Conservation (phyloP, 208 protist genomes). For the Phytomonas sp. region DNA sequence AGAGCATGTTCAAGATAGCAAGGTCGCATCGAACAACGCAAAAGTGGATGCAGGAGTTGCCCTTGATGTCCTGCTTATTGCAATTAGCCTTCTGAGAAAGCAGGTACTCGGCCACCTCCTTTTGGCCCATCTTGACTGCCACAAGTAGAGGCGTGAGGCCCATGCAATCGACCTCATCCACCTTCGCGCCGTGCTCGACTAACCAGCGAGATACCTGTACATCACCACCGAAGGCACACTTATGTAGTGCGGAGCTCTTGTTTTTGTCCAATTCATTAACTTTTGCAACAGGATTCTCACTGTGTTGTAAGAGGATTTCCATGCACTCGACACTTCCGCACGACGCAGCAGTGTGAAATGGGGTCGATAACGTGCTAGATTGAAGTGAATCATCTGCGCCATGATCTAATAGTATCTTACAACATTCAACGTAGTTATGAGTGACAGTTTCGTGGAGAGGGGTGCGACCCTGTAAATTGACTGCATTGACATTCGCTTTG, state of each 20-base stretch:
- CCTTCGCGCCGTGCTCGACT: slow-evolving; percentile 76
- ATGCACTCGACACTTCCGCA: slow-evolving; percentile 87
- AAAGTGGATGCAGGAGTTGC: slow-evolving; percentile 80
- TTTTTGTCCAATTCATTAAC: slow-evolving; percentile 85
- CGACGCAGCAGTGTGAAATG: slow-evolving; percentile 84
- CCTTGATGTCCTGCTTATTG: slow-evolving; percentile 59
- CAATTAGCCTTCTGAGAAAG: slow-evolving; percentile 55
- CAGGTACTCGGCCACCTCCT: slow-evolving; percentile 67
- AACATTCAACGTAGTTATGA: slow-evolving; percentile 76
- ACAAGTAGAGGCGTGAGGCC: slow-evolving; percentile 80
- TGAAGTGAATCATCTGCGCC: slow-evolving; percentile 77
- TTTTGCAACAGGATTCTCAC: slow-evolving; percentile 45
- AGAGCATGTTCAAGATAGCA: slow-evolving; percentile 65
- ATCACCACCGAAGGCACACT: slow-evolving; percentile 86
- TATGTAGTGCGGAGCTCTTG: slow-evolving; percentile 78
- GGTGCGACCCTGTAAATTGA: slow-evolving; percentile 80
- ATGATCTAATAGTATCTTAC: slow-evolving; percentile 69
- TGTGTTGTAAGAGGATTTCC: slow-evolving; percentile 72
- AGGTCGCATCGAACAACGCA: slow-evolving; percentile 82
- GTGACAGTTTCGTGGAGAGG: slow-evolving; percentile 83
- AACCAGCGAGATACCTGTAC: slow-evolving; percentile 82
- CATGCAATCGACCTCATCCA: slow-evolving; percentile 64
- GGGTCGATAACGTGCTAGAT: slow-evolving; percentile 78
- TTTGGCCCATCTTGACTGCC: slow-evolving; percentile 86
- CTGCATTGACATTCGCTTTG: slow-evolving; percentile 58